These are phyloP conservation scores for Fusarium incarnatum DNA, from an alignment of 2,329 filamentous ascomycete species.

Conservation along the genomic window DNA sequence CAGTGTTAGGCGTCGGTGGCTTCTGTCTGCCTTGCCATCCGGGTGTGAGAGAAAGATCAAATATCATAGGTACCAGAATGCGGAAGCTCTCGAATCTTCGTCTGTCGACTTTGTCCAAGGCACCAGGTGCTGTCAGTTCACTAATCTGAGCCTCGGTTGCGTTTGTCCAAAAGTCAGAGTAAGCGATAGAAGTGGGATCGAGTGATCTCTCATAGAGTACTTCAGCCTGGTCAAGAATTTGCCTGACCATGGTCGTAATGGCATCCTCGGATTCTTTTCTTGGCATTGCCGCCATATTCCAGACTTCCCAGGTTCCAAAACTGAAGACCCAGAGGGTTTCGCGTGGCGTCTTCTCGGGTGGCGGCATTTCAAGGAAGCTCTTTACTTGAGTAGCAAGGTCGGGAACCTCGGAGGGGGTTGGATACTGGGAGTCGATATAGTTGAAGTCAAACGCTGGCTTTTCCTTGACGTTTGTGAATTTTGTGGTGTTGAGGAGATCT, in stretches of 20 bases:
- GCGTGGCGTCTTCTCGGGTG: constrained; percentile 50
- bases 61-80: constrained; percentile 62
- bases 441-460: constrained; percentile 57
- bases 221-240: constrained; percentile 61
- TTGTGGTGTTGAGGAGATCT: constrained; percentile 52
- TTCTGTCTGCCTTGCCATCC: constrained; percentile 62
- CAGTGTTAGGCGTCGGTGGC: constrained; percentile 59
- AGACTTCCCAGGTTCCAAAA: constrained; percentile 67
- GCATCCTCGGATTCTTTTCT: constrained; percentile 52
- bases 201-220: constrained; percentile 59
- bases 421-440: constrained; percentile 58
- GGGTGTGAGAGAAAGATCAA: constrained; percentile 66
- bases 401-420: constrained; percentile 52
- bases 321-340: constrained; percentile 66
- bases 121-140: constrained; percentile 43
- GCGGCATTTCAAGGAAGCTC: constrained; percentile 57
- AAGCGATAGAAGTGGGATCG: constrained; percentile 57
- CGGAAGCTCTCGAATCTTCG: constrained; percentile 58
- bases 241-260: constrained; percentile 52
- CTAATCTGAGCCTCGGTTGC: constrained; percentile 44
- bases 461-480: constrained; percentile 48
- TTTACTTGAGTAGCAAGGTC: constrained; percentile 60
- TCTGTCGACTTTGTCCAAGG: constrained; percentile 42
- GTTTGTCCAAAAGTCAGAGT: constrained; percentile 57
- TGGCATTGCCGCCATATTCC: constrained; percentile 63